phyloP scores from a whole-genome alignment of 2,329 filamentous ascomycete genomes.

The Phyllosticta capitalensis region DNA sequence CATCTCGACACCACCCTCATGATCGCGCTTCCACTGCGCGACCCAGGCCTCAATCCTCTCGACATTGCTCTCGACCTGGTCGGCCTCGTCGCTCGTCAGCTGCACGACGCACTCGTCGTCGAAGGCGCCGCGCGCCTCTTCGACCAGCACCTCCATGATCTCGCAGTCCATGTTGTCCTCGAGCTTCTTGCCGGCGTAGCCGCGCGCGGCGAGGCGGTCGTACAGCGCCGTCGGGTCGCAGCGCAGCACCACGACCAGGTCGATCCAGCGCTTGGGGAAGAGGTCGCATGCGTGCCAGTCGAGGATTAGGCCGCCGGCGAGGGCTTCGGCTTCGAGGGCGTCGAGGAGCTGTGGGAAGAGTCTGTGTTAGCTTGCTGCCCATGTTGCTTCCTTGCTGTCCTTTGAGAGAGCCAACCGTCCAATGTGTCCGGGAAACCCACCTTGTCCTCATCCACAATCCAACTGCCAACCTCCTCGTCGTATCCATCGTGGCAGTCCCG shows the following conservation, averaged over 20 bases:
- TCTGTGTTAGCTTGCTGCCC: background rate
- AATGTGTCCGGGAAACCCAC: slow-evolving; percentile 32
- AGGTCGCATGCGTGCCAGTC: slow-evolving; percentile 98
- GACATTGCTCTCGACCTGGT: slow-evolving; percentile 82
- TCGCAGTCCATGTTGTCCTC: slow-evolving; percentile 96
- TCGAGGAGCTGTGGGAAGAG: slow-evolving; percentile 58
- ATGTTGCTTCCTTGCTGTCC: background rate
- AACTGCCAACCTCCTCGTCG: slow-evolving; percentile 75
- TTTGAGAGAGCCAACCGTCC: background rate
- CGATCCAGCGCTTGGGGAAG: slow-evolving; percentile 88
- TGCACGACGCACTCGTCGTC: slow-evolving; percentile 83
- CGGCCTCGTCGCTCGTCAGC: slow-evolving; percentile 67
- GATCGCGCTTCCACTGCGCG: slow-evolving; percentile 68
- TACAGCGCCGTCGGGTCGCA: slow-evolving; percentile 73
- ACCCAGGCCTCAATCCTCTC: slow-evolving; percentile 78
- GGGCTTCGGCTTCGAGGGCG: slow-evolving; percentile 72
- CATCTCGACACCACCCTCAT: slow-evolving; percentile 20
- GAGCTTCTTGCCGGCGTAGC: slow-evolving; percentile 77
- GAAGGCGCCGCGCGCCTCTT: slow-evolving; percentile 83
- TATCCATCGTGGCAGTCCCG: slow-evolving; percentile 77
- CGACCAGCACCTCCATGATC: slow-evolving; percentile 89
- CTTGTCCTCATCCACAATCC: slow-evolving; percentile 96
- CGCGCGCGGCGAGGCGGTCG: slow-evolving; percentile 68
- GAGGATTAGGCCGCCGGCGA: slow-evolving; percentile 69
- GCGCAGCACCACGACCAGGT: slow-evolving; percentile 84